Conservation (phyloP, 768 basidiomycete genomes). For the Paxillus involutus region DNA sequence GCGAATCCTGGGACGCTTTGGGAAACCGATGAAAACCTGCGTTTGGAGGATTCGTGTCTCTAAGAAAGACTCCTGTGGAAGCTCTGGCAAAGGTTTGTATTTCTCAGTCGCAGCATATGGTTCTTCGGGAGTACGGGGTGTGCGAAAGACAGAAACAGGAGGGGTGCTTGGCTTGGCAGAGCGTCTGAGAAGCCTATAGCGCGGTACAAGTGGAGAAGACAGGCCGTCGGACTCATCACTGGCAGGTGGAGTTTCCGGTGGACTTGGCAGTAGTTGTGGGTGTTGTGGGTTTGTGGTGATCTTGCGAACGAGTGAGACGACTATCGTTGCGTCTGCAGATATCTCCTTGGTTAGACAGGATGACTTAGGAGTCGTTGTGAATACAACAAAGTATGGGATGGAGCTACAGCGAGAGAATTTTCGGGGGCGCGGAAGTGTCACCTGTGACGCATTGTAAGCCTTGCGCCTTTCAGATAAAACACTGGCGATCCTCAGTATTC, state of each 20-base stretch:
- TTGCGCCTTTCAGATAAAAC: neutral
- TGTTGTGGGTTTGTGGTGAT: constrained; percentile 49
- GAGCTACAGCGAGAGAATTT: constrained; percentile 60
- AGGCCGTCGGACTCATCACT: constrained; percentile 44
- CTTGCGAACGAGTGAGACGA: constrained; percentile 64
- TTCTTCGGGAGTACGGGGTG: constrained; percentile 11
- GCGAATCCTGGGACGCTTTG: constrained; percentile 55
- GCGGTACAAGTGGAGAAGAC: constrained; percentile 5
- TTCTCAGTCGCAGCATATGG: neutral
- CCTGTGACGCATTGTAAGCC: constrained; percentile 27
- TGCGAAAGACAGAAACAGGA: constrained; percentile 11
- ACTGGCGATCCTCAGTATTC: constrained; percentile 17
- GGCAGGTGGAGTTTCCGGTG: constrained; percentile 47
- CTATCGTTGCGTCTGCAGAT: constrained; percentile 67
- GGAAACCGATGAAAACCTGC: constrained; percentile 64
- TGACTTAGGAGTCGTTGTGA: constrained; percentile 62
- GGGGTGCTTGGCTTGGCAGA: constrained; percentile 24
- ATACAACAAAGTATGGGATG: constrained; percentile 75
- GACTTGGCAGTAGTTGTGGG: constrained; percentile 41
- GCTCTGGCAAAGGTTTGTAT: constrained; percentile 27
- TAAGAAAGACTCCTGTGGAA: constrained; percentile 19
- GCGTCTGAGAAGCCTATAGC: constrained; percentile 30
- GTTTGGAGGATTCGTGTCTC: constrained; percentile 29
- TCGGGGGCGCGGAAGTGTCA: constrained; percentile 62
- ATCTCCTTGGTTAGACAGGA: constrained; percentile 59